Evolutionary conservation across 2,329 filamentous ascomycete genomes (phyloP).

Genomic region (Aspergillus fumigatiaffinis): DNA sequence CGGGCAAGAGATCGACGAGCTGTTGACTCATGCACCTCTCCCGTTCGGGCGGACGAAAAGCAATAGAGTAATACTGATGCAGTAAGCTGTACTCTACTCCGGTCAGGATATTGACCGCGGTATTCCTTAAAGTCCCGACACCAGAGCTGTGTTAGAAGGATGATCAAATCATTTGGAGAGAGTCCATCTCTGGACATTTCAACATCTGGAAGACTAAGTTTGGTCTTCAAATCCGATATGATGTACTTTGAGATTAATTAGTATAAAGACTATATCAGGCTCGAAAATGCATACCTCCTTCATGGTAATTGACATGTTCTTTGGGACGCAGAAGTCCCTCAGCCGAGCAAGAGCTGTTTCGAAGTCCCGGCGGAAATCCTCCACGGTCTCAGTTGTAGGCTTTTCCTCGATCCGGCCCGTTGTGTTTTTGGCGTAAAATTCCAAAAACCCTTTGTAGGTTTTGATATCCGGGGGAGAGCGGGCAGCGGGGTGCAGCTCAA

Average conservation of each 20-base stretch:
- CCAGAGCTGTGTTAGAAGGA: slow-evolving; percentile 13
- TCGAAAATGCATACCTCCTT: background rate
- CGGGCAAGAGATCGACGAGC: slow-evolving; percentile 1
- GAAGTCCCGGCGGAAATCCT: background rate
- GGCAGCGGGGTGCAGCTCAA: background rate
- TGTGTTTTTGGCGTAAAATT: background rate
- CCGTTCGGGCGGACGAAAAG: slow-evolving; percentile 8
- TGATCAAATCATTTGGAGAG: slow-evolving; percentile 13
- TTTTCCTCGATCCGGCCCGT: background rate
- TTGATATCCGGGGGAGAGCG: background rate
- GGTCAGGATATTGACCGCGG: slow-evolving; percentile 5
- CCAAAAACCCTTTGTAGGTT: slow-evolving; percentile 1
- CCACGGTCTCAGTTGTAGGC: background rate
- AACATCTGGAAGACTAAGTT: too few species aligned
- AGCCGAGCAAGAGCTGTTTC: background rate
- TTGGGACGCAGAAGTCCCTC: background rate
- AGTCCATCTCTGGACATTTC: slow-evolving; percentile 11
- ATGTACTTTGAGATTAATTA: too few species aligned
- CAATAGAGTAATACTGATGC: slow-evolving; percentile 11
- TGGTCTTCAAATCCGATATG: too few species aligned
- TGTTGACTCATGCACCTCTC: slow-evolving; percentile 12
- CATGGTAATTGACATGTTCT: slow-evolving; percentile 1
- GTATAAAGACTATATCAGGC: too few species aligned
- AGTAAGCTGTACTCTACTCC: slow-evolving; percentile 9
- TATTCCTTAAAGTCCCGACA: slow-evolving; percentile 12